Evolutionary conservation across 495 filamentous ascomycete genomes (phyloP), one percentile per base, ranked within the genome.

Genomic region (Talaromyces adpressus): DNA sequence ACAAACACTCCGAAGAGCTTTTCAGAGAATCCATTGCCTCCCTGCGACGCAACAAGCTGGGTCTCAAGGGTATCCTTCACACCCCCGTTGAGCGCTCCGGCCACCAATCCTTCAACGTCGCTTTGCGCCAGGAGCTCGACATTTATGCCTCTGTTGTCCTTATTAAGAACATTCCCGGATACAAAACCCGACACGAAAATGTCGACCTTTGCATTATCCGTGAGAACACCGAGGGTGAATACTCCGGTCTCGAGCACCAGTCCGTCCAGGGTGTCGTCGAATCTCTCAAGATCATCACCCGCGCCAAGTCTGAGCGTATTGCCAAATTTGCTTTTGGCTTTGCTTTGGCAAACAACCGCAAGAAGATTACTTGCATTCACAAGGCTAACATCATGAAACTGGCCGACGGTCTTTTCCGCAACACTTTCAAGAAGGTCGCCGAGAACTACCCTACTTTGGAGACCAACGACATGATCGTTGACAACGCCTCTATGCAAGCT

Each of bases 361-460:
- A 94, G 83, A 98, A 97, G 87, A 91, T 98, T 29, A 98, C 93
- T 66, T 97, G 92, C 78, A 97, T 98, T 70, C 95, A 98, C 85
- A 98, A 98, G 83, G 95, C 94, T 72, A 98, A 98, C 82, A 98
- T 98, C 81, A 98, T 98, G 94, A 98, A 98, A 84, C 83, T 98
- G 59, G 93, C 93, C 77, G 94, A 98, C 71, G 94, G 94, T 80
- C 88, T 98, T 64, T 98, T 98, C 88, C 89, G 94, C 72, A 91
- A 88, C 77, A 98, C 94, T 54, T 94, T 98, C 85, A 89, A 96
- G 79, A 85, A 87, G 68, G 87, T 95, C 67, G 91, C 92, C 57
- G 88, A 92, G 78, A 89, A 96, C 72, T 98, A 93, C 77, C 92
- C 94, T 53, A 93, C 91, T 34, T 80, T 98, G 63, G 91, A 96